phyloP scores from a whole-genome alignment of 1,284 basidiomycete species.

The Cerioporus squamosus region DNA sequence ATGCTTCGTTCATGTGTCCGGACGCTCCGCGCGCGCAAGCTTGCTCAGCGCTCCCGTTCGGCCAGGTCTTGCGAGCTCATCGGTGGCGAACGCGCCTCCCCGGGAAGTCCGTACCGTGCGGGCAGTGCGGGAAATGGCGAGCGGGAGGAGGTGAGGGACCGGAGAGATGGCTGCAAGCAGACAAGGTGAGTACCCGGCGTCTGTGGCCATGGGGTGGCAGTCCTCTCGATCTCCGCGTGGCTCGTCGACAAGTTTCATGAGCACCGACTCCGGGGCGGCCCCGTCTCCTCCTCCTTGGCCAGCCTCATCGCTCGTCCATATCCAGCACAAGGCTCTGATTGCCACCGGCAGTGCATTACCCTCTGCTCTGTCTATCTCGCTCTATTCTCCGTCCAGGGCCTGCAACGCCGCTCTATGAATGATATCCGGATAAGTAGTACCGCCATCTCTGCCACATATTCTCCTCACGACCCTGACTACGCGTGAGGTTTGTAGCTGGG shows the following conservation, averaged over 20 bases:
- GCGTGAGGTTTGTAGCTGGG: not conserved
- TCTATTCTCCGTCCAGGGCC: not conserved
- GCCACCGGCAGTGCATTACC: not conserved
- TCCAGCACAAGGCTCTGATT: not conserved
- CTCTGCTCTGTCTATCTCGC: not conserved
- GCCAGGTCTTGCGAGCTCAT: no score
- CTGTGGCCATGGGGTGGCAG: not conserved
- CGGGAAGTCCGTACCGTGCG: no score
- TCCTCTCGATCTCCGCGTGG: not conserved
- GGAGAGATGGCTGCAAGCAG: not conserved
- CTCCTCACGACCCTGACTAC: not conserved
- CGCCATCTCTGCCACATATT: conserved; percentile 3
- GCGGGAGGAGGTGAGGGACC: not conserved
- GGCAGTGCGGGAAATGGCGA: not conserved
- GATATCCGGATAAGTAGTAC: not conserved
- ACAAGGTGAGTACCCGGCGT: not conserved
- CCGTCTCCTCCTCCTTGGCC: not conserved
- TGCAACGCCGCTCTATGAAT: not conserved
- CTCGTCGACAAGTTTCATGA: not conserved
- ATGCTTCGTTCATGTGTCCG: conserved; percentile 21
- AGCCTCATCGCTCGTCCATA: not conserved
- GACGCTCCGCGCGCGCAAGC: conserved; percentile 4
- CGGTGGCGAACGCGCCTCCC: no score
- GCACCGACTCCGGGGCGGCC: not conserved
- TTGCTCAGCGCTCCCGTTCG: not conserved